These are phyloP conservation scores for Toxoplasma gondii DNA, from an alignment of 169 alveolate genomes.

Conservation along the genomic window DNA sequence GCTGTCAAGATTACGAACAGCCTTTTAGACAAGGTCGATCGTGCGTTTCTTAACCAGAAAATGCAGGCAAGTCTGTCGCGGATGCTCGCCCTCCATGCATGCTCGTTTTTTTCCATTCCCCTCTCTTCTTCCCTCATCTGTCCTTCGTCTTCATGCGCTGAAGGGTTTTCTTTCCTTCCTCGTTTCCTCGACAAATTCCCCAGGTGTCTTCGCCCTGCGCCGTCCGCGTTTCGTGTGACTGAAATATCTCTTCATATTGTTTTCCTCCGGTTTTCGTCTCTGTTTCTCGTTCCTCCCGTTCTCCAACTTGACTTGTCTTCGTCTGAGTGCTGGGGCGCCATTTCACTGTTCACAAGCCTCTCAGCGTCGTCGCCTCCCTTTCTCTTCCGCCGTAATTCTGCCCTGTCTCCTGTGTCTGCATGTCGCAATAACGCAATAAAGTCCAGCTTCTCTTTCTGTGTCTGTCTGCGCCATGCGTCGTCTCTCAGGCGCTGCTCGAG, in stretches of 20 bases:
- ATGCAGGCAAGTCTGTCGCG: constrained; percentile 3
- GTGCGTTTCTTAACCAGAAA: not conserved
- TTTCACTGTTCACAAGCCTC: not conserved
- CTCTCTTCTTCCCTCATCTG: not conserved
- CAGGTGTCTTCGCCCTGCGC: not conserved
- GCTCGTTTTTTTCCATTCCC: not conserved
- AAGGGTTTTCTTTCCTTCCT: not conserved
- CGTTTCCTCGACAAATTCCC: not conserved
- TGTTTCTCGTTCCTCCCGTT: not conserved
- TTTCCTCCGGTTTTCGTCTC: not conserved
- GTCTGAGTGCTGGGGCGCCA: not conserved
- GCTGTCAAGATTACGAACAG: constrained; percentile 18
- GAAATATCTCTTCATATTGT: not conserved
- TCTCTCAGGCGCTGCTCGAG: not conserved
- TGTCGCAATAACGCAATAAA: too few relatives aligned
- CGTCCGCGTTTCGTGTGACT: not conserved
- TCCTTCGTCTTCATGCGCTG: not conserved
- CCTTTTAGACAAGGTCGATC: not conserved
- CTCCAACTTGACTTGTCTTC: not conserved
- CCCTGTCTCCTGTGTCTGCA: too few relatives aligned
- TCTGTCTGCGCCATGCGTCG: too few relatives aligned
- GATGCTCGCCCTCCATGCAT: not conserved
- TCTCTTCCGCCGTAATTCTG: not conserved
- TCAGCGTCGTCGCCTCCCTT: not conserved
- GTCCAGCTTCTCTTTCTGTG: too few relatives aligned